Base-by-base conservation (phyloP, 805 yeast species). In the Yarrowia divulgata region DNA sequence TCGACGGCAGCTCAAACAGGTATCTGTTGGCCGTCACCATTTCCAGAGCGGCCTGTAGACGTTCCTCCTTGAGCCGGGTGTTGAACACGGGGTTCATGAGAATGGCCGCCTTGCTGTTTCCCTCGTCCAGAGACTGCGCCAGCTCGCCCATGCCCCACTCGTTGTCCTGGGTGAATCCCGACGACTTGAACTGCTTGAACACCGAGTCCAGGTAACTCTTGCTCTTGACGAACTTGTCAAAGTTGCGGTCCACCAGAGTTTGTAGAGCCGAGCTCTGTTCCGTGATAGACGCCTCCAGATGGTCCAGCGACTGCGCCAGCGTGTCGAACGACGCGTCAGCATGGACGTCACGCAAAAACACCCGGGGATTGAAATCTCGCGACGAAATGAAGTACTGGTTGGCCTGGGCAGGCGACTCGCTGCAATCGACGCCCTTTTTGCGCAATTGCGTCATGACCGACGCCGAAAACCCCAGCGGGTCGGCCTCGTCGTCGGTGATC, bases 121-220 rank as follows among this genome's bases (percentile, higher is more conserved):
- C 84, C 18, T 83, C 82, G n/a, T 78, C 81, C 48, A 82, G 78
- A 45, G 81, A 73, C 6, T 72, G 72, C 14, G 78, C 76, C 13
- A 86, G 74, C 7, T 77, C 77, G 14, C 74, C 73, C 50, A 80
- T 76, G 16, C 79, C 80, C 73, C 77, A 76, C 7, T 75, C 77
- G 23, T 78, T 71, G 7, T 72, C 70, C 19, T 71, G 73, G 42
- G 73, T 73, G 60, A 78, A 73, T 12, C 82, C 83, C 18, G 80
- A 75, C n/a, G 74, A 73, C 39, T 82, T 79, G 72, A 88, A 86
- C 71, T 85, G 87, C 23, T 77, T 79, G 71, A 87, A 84, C 4
- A 89, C 87, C 35, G 83, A 82, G 74, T 90, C 93, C 45, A 90
- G 78, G 3, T 85, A 80, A 32, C 88, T 85, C 74, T 90, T 90